Evolutionary conservation across 2,329 filamentous ascomycete genomes (phyloP).

Genomic region (Arthrobotrys conoides): DNA sequence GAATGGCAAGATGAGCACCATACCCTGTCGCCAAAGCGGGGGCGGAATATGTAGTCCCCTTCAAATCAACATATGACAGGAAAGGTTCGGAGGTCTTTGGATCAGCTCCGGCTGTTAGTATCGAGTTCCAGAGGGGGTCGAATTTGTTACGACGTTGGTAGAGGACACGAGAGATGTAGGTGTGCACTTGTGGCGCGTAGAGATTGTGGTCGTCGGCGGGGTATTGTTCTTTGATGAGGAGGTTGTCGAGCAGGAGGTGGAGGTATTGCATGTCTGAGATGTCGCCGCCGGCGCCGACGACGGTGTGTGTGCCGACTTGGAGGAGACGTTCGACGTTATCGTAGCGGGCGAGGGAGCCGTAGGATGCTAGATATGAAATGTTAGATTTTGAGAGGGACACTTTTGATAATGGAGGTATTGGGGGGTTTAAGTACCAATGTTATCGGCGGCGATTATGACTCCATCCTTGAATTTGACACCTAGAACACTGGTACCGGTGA

Average conservation of each 20-base stretch:
- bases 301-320: constrained; percentile 83
- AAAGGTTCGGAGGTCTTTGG: constrained; percentile 70
- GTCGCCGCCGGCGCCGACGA: constrained; percentile 96
- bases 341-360: constrained; percentile 96
- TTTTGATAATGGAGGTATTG: constrained; percentile 1
- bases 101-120: constrained; percentile 91
- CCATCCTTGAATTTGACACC: constrained; percentile 96
- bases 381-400: constrained; percentile 5
- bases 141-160: constrained; percentile 96
- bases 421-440: constrained; percentile 77
- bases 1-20: constrained; percentile 91
- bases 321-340: constrained; percentile 96
- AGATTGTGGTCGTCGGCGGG: constrained; percentile 72
- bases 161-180: constrained; percentile 94
- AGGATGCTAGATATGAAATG: constrained; percentile 77
- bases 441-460: constrained; percentile 96
- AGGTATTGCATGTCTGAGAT: constrained; percentile 99
- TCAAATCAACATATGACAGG: constrained; percentile 89
- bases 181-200: constrained; percentile 94
- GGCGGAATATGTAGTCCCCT: constrained; percentile 90
- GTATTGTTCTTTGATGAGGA: constrained; percentile 94
- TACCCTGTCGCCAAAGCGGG: constrained; percentile 94
- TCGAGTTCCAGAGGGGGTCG: constrained; percentile 96
- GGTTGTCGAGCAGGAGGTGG: constrained; percentile 73
- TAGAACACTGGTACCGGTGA: constrained; percentile 95